Base-by-base conservation (phyloP, 306 rosid species). In the Castanea sativa region DNA sequence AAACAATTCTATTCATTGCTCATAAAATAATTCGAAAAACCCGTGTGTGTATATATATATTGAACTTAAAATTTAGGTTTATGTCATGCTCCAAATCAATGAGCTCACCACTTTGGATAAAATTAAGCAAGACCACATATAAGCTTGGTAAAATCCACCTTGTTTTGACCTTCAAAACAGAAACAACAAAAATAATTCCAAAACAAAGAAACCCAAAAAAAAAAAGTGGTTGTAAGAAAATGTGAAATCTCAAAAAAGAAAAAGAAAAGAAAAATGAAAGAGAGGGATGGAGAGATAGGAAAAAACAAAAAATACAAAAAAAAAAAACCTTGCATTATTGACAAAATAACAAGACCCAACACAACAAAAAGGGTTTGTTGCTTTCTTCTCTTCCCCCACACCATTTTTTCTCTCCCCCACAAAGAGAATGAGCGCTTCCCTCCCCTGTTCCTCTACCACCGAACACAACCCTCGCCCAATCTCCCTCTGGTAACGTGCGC, bases 401-500 rank as follows among this genome's bases (percentile, higher is more conserved):
- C 82, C 91, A 80, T 78, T 83, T 83, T 83, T 79, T 89, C 74
- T 53, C 88, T 64, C 83, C 82, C 78, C 90, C 53, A 49, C 53
- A 49, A 85, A 87, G 77, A 81, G 90, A 79, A 78, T 60, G 73
- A 85, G 87, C 83, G 14, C 11, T 49, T 12, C 29, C 88, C 89
- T 73, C 81, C 73, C 71, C 38, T 86, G 94, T 86, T 88, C 89
- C 94, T 91, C 91, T 69, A 77, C 97, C 83, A 82, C 93, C 97
- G 86, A 88, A 86, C 98, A 91, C 88, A 20, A 76, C 71, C 78
- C 75, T 77, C 78, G 74, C 84, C 53, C 53, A 49, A 68, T 67
- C 86, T 30, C 76, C 74, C 59, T 43, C 23, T 57, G 53, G 79
- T 83, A 87, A 18, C 83, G 69, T 86, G 35, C 85, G 89, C 90